Percentiles rank a stretch among this genome's conserved stretches.
Conservation (phyloP, 495 filamentous ascomycete genomes). For the Sordaria brevicollis region DNA sequence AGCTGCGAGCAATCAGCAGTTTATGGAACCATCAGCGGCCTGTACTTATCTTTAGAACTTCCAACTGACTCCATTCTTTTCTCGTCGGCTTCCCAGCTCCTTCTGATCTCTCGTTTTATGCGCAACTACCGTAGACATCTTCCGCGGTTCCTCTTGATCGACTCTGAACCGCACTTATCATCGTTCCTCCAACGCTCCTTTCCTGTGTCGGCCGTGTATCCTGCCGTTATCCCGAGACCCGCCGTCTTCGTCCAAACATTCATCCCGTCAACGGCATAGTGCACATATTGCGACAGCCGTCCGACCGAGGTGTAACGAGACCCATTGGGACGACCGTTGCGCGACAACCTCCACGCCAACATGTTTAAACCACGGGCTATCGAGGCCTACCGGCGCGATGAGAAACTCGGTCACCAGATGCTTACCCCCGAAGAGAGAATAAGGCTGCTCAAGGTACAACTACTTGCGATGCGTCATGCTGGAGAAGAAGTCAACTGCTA, state of each 20-base stretch:
- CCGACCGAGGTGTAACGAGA: neutral
- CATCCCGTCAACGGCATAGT: neutral
- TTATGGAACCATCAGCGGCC: neutral
- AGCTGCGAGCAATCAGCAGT: neutral
- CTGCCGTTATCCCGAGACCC: neutral
- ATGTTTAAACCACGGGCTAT: constrained; percentile 49
- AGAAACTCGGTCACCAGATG: constrained; percentile 43
- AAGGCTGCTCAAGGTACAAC: constrained; percentile 47
- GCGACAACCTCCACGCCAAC: constrained; percentile 5
- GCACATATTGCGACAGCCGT: neutral
- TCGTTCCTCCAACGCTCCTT: neutral
- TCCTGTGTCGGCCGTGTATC: neutral
- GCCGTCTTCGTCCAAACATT: neutral
- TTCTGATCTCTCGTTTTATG: neutral
- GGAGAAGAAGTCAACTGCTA: constrained; percentile 1
- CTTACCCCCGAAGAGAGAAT: constrained; percentile 60
- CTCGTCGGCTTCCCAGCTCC: neutral
- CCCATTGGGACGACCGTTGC: neutral
- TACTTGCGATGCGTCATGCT: neutral
- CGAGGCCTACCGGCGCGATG: constrained; percentile 54
- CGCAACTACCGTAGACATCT: neutral
- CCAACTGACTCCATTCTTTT: neutral
- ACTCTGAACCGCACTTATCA: neutral
- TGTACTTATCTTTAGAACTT: neutral
- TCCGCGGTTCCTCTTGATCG: neutral